Conservation (phyloP, 768 basidiomycete species). For the Lentinula lateritia region DNA sequence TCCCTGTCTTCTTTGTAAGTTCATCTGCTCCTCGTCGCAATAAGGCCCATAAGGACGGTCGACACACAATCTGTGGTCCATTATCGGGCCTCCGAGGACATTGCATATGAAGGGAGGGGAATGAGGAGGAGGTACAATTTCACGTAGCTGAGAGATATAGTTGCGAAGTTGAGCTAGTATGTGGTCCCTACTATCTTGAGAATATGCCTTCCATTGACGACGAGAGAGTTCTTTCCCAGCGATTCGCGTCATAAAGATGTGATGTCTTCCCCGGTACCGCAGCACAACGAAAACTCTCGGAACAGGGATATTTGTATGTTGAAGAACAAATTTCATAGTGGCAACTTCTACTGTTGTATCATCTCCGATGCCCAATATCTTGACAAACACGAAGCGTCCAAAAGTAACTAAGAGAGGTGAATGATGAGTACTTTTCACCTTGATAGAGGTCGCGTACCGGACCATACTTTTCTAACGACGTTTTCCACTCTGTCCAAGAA, state of each 20-base stretch:
- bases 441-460: background rate
- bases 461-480: background rate
- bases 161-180: background rate
- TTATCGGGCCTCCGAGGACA: conserved; percentile 5
- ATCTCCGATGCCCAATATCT: background rate
- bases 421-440: background rate
- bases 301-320: conserved; percentile 3
- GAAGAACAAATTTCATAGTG: conserved; percentile 5
- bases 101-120: background rate
- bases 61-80: background rate
- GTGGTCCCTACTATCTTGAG: background rate
- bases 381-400: conserved; percentile 4
- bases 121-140: conserved; percentile 1
- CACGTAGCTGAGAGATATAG: conserved; percentile 3
- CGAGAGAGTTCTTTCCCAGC: background rate
- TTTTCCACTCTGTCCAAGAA: background rate
- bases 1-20: background rate
- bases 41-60: conserved; percentile 5
- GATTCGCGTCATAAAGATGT: conserved; percentile 5
- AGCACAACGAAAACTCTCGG: background rate
- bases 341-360: conserved; percentile 3
- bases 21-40: conserved; percentile 8
- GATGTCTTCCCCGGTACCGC: background rate
- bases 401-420: background rate
- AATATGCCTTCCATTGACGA: background rate